Evolutionary conservation across 164 flowering plant genomes (phyloP), one percentile per base, ranked within the genome.

Genomic region (Aristolochia fimbriata): DNA sequence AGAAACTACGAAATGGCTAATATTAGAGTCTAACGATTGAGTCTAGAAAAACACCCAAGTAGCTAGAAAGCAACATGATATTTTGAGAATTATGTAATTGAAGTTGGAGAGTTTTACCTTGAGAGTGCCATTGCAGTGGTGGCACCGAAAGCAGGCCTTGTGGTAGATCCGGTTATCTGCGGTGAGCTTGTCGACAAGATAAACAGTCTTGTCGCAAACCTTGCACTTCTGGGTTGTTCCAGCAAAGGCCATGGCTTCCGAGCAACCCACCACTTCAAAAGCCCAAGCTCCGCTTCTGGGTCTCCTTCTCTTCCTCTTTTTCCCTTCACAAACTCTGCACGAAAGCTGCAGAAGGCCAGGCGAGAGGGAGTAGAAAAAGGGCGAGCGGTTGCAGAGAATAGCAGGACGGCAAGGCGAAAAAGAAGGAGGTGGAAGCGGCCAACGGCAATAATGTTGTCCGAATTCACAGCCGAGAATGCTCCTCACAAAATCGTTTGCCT

Each of bases 171-270:
- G 81, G 71, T 68, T 73, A 59, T 88, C 96, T 72, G 91, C 88
- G 20, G 87, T 77, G 41, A 86, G 87, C 66, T 86, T 74, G 74
- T 89, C 96, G 63, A 89, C 91, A 69, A 84, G 74, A 67, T 88
- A 88, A 12, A 88, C 96, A 17, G 87, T 88, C 76, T 88, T 88
- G 60, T 84, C 88, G 61, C 96, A 89, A 15, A 90, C 95, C 81
- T 68, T 79, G 79, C 97, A 90, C 52, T 87, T 90, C 79, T 88
- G 95, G 67, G 86, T 85, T 68, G 95, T 87, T 68, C 93, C 95
- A 70, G 88, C 87, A 73, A 87, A 87, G 22, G 97, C 89, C 96
- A 86, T 87, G 20, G 41, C 58, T 55, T 27, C 58, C 58, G 20
- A 55, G 27, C 15, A 23, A 15, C 27, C 45, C 43, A 15, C n/a